A percentile compares a stretch with the other conserved stretches of the same genome.
phyloP scores from a whole-genome alignment of 768 basidiomycete species.

The Xerocomus brunneocitrinus region DNA sequence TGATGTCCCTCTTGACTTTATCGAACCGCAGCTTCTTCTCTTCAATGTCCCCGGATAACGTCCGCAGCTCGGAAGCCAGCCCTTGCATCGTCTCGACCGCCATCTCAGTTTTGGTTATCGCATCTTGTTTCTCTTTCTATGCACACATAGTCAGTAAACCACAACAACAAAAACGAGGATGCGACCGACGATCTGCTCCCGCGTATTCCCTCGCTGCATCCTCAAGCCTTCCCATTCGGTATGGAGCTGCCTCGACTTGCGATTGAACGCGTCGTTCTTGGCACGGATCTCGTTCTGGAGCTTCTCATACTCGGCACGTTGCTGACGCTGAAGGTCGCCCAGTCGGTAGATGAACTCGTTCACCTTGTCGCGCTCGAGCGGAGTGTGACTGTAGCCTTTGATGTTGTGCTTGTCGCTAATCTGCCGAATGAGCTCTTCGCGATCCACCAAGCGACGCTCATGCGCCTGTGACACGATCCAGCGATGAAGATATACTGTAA shows the following conservation, averaged over 20 bases:
- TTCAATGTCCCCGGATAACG: conserved; percentile 57
- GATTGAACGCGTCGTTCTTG: conserved; percentile 63
- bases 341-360: conserved; percentile 68
- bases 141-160: not conserved
- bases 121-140: conserved; percentile 48
- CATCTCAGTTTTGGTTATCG: conserved; percentile 49
- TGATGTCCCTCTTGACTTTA: conserved; percentile 56
- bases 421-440: conserved; percentile 71
- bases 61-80: conserved; percentile 50
- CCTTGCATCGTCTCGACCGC: conserved; percentile 53
- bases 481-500: not conserved
- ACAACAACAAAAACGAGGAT: not conserved
- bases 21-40: conserved; percentile 61
- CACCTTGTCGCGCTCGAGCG: conserved; percentile 67
- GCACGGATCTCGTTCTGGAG: conserved; percentile 59
- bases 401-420: conserved; percentile 66
- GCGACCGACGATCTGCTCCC: conserved; percentile 53
- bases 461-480: conserved; percentile 51
- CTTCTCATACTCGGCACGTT: conserved; percentile 59
- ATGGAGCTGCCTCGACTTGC: conserved; percentile 52
- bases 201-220: conserved; percentile 46
- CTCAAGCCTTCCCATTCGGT: conserved; percentile 51
- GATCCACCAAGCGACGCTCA: conserved; percentile 58
- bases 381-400: conserved; percentile 66
- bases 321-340: conserved; percentile 55